Evolutionary conservation across 495 filamentous ascomycete species (phyloP).

Genomic region (Hyaloscypha variabilis): DNA sequence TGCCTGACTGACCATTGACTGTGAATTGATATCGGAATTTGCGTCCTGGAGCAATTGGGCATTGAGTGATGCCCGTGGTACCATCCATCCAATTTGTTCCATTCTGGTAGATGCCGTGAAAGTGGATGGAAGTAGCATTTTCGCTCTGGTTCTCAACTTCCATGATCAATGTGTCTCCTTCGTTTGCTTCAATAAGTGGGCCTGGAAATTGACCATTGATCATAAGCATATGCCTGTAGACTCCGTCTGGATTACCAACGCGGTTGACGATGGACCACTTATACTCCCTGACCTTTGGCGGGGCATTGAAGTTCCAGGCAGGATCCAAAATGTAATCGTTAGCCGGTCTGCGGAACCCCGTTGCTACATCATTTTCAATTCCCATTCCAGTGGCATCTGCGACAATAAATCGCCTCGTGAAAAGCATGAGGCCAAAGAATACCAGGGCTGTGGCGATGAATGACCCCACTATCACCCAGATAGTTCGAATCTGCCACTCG

Average conservation of each 20-base stretch:
- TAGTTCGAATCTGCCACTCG: slow-evolving; percentile 33
- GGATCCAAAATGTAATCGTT: slow-evolving; percentile 48
- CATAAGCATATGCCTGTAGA: slow-evolving; percentile 49
- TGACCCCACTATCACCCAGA: slow-evolving; percentile 28
- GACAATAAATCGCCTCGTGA: slow-evolving; percentile 29
- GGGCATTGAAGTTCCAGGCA: slow-evolving; percentile 44
- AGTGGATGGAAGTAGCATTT: slow-evolving; percentile 58
- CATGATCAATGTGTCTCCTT: slow-evolving; percentile 50
- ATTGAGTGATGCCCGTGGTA: slow-evolving; percentile 63
- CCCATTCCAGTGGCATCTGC: background rate
- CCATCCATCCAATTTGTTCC: slow-evolving; percentile 67
- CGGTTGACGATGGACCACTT: slow-evolving; percentile 52
- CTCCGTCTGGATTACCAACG: slow-evolving; percentile 55
- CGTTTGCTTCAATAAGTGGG: slow-evolving; percentile 52
- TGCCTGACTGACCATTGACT: slow-evolving; percentile 46
- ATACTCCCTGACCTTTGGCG: slow-evolving; percentile 44
- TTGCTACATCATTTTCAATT: background rate
- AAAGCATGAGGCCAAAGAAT: slow-evolving; percentile 17
- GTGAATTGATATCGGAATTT: slow-evolving; percentile 49
- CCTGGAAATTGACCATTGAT: slow-evolving; percentile 62
- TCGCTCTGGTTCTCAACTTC: slow-evolving; percentile 46
- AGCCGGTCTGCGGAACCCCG: slow-evolving; percentile 33
- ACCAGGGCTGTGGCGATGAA: slow-evolving; percentile 19
- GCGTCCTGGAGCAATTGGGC: slow-evolving; percentile 61
- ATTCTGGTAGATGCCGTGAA: slow-evolving; percentile 68